Conservation (phyloP, 2,329 filamentous ascomycete genomes). For the Fusarium sterilihyphosum region DNA sequence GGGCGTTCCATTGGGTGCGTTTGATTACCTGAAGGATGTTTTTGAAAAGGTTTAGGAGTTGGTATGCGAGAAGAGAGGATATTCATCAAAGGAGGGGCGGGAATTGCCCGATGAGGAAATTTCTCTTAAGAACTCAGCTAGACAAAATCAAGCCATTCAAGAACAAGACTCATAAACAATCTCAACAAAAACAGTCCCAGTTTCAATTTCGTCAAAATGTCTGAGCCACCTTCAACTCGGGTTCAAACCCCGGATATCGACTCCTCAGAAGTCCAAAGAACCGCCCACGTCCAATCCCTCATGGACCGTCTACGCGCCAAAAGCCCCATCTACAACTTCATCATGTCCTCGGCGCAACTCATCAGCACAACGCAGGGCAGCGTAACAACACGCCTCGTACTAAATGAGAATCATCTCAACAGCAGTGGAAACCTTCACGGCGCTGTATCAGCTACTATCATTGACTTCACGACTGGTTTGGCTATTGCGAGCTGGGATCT, state of each 20-base stretch:
- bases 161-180: background rate
- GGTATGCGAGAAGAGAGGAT: slow-evolving; percentile 38
- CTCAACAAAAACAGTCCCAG: background rate
- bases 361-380: slow-evolving; percentile 56
- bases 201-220: slow-evolving; percentile 13
- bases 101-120: slow-evolving; percentile 39
- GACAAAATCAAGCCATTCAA: background rate
- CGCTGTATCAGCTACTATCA: slow-evolving; percentile 74
- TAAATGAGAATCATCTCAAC: slow-evolving; percentile 71
- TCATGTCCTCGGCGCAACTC: slow-evolving; percentile 55
- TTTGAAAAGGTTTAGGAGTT: slow-evolving; percentile 29
- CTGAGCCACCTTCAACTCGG: slow-evolving; percentile 20
- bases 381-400: slow-evolving; percentile 59
- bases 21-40: slow-evolving; percentile 58
- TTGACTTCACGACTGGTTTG: slow-evolving; percentile 79
- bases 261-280: slow-evolving; percentile 15
- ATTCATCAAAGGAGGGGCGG: slow-evolving; percentile 42
- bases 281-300: slow-evolving; percentile 46
- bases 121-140: background rate
- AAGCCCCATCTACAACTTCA: slow-evolving; percentile 62
- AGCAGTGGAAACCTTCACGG: slow-evolving; percentile 75
- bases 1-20: slow-evolving; percentile 67
- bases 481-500: slow-evolving; percentile 75
- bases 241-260: slow-evolving; percentile 22
- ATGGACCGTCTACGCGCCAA: slow-evolving; percentile 52